Percentiles rank a stretch among this genome's conserved stretches.
Evolutionary conservation across 495 filamentous ascomycete genomes (phyloP).

Genomic region (Immersiella caudata): DNA sequence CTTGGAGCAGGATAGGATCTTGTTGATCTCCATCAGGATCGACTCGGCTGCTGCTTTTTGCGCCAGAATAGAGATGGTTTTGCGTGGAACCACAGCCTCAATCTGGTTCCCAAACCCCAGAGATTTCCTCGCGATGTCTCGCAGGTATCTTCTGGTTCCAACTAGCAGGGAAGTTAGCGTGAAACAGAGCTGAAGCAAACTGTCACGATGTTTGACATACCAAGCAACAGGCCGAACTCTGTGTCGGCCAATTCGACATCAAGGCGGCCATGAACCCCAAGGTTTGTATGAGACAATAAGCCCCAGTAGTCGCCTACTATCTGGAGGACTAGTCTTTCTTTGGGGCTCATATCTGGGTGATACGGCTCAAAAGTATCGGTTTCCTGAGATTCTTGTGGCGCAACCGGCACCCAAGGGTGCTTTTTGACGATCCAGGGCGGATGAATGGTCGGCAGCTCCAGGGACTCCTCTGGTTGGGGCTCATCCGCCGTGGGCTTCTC

Average conservation of each 20-base stretch:
- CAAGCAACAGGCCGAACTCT: constrained; percentile 44
- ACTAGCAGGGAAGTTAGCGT: constrained; percentile 25
- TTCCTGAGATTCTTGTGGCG: constrained; percentile 2
- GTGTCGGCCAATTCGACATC: constrained; percentile 33
- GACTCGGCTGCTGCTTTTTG: constrained; percentile 35
- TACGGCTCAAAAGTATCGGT: constrained; percentile 31
- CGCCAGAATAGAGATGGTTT: constrained; percentile 40
- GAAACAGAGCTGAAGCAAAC: not conserved
- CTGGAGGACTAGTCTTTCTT: constrained; percentile 40
- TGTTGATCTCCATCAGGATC: constrained; percentile 45
- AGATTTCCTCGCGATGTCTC: constrained; percentile 30
- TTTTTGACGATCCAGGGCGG: constrained; percentile 33
- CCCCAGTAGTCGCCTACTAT: constrained; percentile 50
- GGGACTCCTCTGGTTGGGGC: not conserved
- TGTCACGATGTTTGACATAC: constrained; percentile 25
- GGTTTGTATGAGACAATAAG: constrained; percentile 35
- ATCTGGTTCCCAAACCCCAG: constrained; percentile 41
- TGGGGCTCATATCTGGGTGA: constrained; percentile 28
- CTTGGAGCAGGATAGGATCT: constrained; percentile 31
- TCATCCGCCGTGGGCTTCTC: constrained; percentile 11
- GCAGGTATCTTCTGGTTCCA: constrained; percentile 40
- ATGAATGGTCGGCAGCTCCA: constrained; percentile 18
- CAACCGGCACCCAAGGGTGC: constrained; percentile 1
- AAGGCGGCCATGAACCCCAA: constrained; percentile 38
- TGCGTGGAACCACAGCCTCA: constrained; percentile 29